Percentiles rank a stretch among this genome's conserved stretches.
phyloP scores from a whole-genome alignment of 2,329 filamentous ascomycete species.

The Magnaporthales sp. region DNA sequence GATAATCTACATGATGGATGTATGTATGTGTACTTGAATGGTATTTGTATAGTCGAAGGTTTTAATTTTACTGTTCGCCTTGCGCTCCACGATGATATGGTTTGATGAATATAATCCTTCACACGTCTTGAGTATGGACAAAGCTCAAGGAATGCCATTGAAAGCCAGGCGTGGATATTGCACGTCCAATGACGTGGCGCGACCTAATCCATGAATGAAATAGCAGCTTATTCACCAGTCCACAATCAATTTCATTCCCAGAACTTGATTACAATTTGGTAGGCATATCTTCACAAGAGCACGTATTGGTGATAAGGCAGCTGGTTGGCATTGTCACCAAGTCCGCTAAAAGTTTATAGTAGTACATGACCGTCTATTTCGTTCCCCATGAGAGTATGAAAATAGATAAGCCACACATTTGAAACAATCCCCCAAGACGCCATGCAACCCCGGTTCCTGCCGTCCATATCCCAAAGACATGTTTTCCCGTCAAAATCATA shows the following conservation, averaged over 20 bases:
- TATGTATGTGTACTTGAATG: neutral
- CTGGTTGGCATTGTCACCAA: neutral
- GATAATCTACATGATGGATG: neutral
- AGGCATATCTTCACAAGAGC: neutral
- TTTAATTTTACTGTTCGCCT: neutral
- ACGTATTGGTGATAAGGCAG: neutral
- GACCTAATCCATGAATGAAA: no score
- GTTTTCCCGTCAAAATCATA: neutral
- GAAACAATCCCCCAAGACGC: neutral
- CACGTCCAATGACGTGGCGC: no score
- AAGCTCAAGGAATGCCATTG: no score
- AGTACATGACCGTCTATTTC: constrained; percentile 1
- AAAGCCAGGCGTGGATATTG: no score
- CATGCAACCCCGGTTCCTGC: neutral
- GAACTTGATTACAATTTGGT: no score
- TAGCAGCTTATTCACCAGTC: no score
- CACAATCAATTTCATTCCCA: no score
- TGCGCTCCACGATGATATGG: neutral
- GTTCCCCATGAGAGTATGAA: constrained; percentile 3
- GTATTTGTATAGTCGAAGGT: neutral
- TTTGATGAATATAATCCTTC: no score
- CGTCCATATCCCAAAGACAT: neutral
- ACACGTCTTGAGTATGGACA: no score
- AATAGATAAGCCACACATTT: neutral
- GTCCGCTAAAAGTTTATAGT: neutral